Base-by-base conservation (phyloP, 164 flowering plant species). In the Macadamia tetraphylla region DNA sequence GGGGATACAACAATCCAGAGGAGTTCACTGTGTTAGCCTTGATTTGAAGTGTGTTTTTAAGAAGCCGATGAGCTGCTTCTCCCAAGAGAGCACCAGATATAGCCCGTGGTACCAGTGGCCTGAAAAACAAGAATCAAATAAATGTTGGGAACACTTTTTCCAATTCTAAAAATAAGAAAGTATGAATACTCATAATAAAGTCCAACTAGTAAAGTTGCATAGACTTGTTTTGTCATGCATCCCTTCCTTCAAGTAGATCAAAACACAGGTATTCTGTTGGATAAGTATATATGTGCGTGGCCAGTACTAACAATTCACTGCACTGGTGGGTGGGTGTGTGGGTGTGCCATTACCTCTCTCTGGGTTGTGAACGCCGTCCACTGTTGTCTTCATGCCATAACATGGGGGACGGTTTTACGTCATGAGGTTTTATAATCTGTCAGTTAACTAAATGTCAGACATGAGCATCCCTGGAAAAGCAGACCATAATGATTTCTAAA, bases 301-400 rank as follows among this genome's bases (percentile, higher is more conserved):
- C 12, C 51, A 46, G 13, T 9, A 46, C 40, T 8, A 11, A 3
- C 51, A 46, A 46, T 1, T 46, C 13, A 11, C 51, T 11, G 13
- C 51, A 35, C 40, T 5, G 40, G 3, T 5, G 40, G 3, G 40
- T 35, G 40, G 40, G 40, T 35, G 40, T 35, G 40, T 35, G 40
- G 49, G 29, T 46, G 53, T 46, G 68, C 55, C 60, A 73, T 56
- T 72, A 92, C 99, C 99, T 83, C 40, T 88, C 92, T 75, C 88
- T 82, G 62, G 74, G 78, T 58, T 77, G 88, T 3, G 81, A 87
- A 40, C 86, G 91, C 75, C 97, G 77, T 48, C 84, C 70, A 46
- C 87, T 74, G 76, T 84, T 83, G 62, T 92, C 97, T 80, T 94
- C 99, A 74, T 94, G 99, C 99, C 99, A 94, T 70, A 94, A 72